A percentile compares a stretch with the other conserved stretches of the same genome.
phyloP scores from a whole-genome alignment of 441 rosid species.

The Mallotus japonicus region DNA sequence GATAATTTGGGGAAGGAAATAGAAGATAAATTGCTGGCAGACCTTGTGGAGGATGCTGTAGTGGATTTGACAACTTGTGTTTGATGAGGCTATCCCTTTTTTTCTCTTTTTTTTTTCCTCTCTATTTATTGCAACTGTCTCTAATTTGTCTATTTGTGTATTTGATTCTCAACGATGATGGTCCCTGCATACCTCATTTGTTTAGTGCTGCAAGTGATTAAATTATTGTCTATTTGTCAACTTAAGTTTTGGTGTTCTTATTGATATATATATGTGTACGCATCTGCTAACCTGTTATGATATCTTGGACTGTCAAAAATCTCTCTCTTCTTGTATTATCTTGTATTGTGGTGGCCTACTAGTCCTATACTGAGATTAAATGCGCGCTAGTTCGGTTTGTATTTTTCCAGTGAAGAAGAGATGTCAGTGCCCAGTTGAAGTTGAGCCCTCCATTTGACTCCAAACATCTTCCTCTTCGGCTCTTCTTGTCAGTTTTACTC shows the following conservation, averaged over 20 bases:
- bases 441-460: neutral
- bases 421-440: neutral
- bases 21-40: conserved; percentile 59
- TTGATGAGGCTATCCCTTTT: conserved; percentile 24
- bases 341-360: neutral
- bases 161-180: conserved; percentile 31
- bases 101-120: neutral
- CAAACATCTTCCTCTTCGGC: neutral
- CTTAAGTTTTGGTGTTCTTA: conserved; percentile 9
- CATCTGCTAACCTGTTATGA: conserved; percentile 2
- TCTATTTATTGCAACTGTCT: conserved; percentile 21
- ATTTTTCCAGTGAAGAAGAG: neutral
- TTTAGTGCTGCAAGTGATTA: conserved; percentile 23
- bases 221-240: conserved; percentile 15
- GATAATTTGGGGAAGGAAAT: conserved; percentile 55
- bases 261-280: neutral
- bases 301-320: neutral
- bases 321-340: neutral
- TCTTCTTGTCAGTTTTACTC: too few relatives aligned
- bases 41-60: conserved; percentile 75
- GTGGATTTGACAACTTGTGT: conserved; percentile 40
- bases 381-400: neutral
- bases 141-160: conserved; percentile 28
- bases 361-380: neutral
- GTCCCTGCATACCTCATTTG: conserved; percentile 22